Evolutionary conservation across 306 rosid genomes (phyloP).

Genomic region (Alnus rubra): DNA sequence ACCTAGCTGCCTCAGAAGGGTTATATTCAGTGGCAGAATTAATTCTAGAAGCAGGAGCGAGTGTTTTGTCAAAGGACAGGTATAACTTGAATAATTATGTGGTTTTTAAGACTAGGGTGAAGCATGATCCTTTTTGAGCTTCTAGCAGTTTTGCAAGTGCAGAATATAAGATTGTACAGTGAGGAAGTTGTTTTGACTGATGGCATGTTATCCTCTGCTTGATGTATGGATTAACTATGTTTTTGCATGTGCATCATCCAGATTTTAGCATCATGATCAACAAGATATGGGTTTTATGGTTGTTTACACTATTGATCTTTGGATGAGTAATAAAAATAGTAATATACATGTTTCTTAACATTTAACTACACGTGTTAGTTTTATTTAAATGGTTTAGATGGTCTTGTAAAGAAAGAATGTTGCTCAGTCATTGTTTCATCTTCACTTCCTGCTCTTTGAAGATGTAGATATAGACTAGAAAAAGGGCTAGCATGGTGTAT

Average conservation of each 20-base stretch:
- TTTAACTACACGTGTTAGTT: no score
- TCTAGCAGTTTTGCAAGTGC: not conserved
- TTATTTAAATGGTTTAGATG: no score
- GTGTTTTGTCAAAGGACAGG: constrained; percentile 64
- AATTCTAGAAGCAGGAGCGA: constrained; percentile 64
- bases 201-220: not conserved
- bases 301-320: not conserved
- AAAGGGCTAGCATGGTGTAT: not conserved
- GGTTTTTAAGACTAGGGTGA: not conserved
- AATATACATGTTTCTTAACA: not conserved
- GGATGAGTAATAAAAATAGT: not conserved
- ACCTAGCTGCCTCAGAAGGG: constrained; percentile 68
- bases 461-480: no score
- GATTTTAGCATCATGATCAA: no score
- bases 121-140: constrained; percentile 3
- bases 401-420: no score
- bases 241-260: no score
- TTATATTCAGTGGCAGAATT: constrained; percentile 41
- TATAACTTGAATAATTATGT: constrained; percentile 24
- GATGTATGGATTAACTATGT: not conserved
- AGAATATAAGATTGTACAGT: not conserved
- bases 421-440: no score
- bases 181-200: not conserved
- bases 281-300: not conserved
- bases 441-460: no score